These are phyloP conservation scores for Lecanicillium sp. DNA, from an alignment of 2,329 filamentous ascomycete species.

Conservation along the genomic window DNA sequence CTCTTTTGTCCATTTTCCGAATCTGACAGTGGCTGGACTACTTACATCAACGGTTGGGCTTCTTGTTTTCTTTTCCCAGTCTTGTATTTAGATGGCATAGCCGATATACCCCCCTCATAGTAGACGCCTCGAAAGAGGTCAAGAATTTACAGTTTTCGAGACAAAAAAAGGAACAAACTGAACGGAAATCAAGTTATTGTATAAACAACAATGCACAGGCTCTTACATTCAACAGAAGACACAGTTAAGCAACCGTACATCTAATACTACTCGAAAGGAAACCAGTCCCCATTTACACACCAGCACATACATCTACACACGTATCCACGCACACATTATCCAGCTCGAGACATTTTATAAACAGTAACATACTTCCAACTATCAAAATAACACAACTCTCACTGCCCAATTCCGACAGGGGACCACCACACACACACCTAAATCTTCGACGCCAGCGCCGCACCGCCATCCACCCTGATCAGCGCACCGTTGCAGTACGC, in stretches of 20 bases:
- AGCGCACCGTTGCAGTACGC: conserved; percentile 60
- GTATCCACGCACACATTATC: neutral
- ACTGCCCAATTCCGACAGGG: neutral
- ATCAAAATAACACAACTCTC: neutral
- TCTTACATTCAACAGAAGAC: neutral
- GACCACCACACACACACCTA: too few species aligned
- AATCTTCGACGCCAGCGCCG: conserved; percentile 40
- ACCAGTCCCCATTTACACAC: too few species aligned
- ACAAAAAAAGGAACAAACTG: neutral
- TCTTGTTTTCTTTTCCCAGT: neutral
- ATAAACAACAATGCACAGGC: neutral
- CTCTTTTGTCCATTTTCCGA: neutral
- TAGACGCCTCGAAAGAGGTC: neutral
- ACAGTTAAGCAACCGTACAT: too few species aligned
- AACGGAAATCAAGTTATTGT: neutral
- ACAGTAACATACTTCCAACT: neutral
- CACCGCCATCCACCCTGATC: conserved; percentile 56
- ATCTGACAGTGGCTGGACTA: too few species aligned
- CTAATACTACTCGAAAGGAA: too few species aligned
- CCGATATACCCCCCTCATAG: conserved; percentile 6
- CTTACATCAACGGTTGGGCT: too few species aligned
- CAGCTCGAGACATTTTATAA: neutral
- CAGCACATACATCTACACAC: neutral
- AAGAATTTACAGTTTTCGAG: neutral
- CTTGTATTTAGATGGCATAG: conserved; percentile 10